Conservation (phyloP, 768 basidiomycete species). For the Solioccasus polychromus region DNA sequence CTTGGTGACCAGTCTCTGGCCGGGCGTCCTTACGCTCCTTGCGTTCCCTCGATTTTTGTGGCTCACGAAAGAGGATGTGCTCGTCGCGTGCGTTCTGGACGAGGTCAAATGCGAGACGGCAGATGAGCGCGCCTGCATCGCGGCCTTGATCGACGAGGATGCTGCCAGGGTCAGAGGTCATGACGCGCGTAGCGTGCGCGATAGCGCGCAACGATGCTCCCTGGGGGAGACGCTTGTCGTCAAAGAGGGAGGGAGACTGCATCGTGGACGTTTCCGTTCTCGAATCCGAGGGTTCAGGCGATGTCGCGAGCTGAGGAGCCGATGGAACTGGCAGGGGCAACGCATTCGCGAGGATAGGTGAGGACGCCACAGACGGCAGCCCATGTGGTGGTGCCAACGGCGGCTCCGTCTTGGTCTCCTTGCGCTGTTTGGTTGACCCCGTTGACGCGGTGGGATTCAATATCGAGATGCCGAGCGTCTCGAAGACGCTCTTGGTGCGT, state of each 20-base stretch:
- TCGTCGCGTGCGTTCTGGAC: conserved; percentile 68
- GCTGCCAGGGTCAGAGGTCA: conserved; percentile 75
- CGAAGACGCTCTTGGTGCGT: conserved; percentile 64
- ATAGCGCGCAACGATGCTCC: conserved; percentile 74
- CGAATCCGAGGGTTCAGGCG: conserved; percentile 18
- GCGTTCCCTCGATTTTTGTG: conserved; percentile 43
- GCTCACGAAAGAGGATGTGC: conserved; percentile 42
- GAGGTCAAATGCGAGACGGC: conserved; percentile 62
- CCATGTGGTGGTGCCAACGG: conserved; percentile 15
- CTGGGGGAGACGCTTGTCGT: conserved; percentile 41
- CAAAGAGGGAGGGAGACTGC: conserved; percentile 23
- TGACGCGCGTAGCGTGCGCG: conserved; percentile 80
- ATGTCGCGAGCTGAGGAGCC: conserved; percentile 29
- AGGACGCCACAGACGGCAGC: conserved; percentile 14
- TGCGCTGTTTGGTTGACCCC: conserved; percentile 24
- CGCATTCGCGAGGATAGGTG: conserved; percentile 16
- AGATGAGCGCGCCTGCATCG: conserved; percentile 61
- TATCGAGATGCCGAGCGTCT: conserved; percentile 66
- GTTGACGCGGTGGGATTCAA: conserved; percentile 46
- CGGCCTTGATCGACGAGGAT: conserved; percentile 69
- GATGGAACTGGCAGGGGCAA: conserved; percentile 17
- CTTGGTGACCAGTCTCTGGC: conserved; percentile 27
- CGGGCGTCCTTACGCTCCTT: conserved; percentile 34
- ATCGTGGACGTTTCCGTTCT: conserved; percentile 28
- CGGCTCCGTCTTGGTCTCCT: conserved; percentile 19